These are phyloP conservation scores for Pythium phragmitis DNA, from an alignment of 352 stramenopile genomes.

Conservation along the genomic window DNA sequence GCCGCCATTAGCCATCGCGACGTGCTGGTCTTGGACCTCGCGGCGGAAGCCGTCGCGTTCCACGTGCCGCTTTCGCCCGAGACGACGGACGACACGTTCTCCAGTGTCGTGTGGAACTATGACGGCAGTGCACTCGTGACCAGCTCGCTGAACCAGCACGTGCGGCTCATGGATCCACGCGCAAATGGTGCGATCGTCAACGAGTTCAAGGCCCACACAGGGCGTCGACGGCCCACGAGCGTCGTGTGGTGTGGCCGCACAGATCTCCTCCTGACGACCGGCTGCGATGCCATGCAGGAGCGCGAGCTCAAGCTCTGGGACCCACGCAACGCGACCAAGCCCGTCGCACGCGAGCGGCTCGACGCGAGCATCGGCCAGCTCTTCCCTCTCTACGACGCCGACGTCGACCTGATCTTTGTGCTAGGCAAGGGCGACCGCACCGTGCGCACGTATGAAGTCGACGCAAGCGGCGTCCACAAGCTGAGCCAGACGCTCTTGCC, in stretches of 20 bases:
- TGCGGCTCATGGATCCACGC: slow-evolving; percentile 63
- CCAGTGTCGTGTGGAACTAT: slow-evolving; percentile 58
- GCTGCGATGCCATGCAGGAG: slow-evolving; percentile 66
- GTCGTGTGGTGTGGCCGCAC: slow-evolving; percentile 58
- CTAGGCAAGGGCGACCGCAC: slow-evolving; percentile 71
- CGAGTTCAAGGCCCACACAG: slow-evolving; percentile 42
- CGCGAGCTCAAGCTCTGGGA: slow-evolving; percentile 83
- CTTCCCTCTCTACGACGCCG: slow-evolving; percentile 66
- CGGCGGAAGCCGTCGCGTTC: slow-evolving; percentile 22
- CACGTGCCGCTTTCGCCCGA: slow-evolving; percentile 20
- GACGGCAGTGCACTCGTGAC: slow-evolving; percentile 55
- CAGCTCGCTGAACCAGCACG: slow-evolving; percentile 41
- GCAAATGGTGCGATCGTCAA: slow-evolving; percentile 2
- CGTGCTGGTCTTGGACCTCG: slow-evolving; percentile 50
- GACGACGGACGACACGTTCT: slow-evolving; percentile 8
- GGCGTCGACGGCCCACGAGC: slow-evolving; percentile 41
- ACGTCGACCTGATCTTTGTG: slow-evolving; percentile 70
- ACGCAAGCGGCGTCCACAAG: slow-evolving; percentile 40
- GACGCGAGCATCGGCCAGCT: slow-evolving; percentile 63
- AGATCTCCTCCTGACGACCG: slow-evolving; percentile 57
- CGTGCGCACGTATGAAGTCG: slow-evolving; percentile 59
- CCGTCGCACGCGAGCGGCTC: slow-evolving; percentile 61
- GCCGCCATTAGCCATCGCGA: slow-evolving; percentile 42
- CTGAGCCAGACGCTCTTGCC: slow-evolving; percentile 53
- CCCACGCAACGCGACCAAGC: slow-evolving; percentile 40